Evolutionary conservation across 2,329 filamentous ascomycete genomes (phyloP).

Genomic region (Samsoniella hepiali): DNA sequence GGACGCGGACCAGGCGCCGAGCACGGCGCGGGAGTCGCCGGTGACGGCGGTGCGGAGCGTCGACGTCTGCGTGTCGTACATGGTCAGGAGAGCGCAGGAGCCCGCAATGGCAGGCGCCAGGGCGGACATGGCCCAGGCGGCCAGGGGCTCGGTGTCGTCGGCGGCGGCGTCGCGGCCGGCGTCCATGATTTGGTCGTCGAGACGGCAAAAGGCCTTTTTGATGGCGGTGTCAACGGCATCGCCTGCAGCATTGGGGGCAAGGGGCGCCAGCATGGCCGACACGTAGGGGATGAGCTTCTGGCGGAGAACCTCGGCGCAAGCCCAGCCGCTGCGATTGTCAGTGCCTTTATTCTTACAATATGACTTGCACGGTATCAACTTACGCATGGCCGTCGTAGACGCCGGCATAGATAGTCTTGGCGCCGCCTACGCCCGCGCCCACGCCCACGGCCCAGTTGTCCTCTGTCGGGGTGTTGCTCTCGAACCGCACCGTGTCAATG

Average conservation of each 20-base stretch:
- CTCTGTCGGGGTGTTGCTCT: slow-evolving; percentile 36
- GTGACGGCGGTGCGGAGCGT: slow-evolving; percentile 61
- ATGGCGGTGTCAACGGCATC: slow-evolving; percentile 52
- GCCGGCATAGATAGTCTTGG: slow-evolving; percentile 32
- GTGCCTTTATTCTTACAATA: background rate
- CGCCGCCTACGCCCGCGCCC: slow-evolving; percentile 30
- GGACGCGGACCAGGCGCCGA: slow-evolving; percentile 47
- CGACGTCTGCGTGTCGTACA: slow-evolving; percentile 54
- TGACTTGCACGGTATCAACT: slow-evolving; percentile 22
- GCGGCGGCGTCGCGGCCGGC: slow-evolving; percentile 33
- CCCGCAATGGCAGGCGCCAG: slow-evolving; percentile 44
- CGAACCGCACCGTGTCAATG: slow-evolving; percentile 33
- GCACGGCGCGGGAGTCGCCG: slow-evolving; percentile 65
- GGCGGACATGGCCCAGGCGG: slow-evolving; percentile 28
- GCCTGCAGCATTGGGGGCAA: slow-evolving; percentile 36
- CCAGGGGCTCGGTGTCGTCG: slow-evolving; percentile 28
- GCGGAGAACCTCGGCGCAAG: slow-evolving; percentile 40
- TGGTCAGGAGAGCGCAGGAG: slow-evolving; percentile 61
- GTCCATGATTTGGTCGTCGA: slow-evolving; percentile 54
- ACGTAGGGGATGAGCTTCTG: slow-evolving; percentile 42
- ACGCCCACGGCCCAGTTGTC: slow-evolving; percentile 35
- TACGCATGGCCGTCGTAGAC: slow-evolving; percentile 51
- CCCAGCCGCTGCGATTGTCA: slow-evolving; percentile 35
- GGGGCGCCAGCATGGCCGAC: slow-evolving; percentile 32
- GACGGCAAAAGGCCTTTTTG: slow-evolving; percentile 53